Conservation (phyloP, 176 grass and related monocot species). For the Saccharum officinarum region DNA sequence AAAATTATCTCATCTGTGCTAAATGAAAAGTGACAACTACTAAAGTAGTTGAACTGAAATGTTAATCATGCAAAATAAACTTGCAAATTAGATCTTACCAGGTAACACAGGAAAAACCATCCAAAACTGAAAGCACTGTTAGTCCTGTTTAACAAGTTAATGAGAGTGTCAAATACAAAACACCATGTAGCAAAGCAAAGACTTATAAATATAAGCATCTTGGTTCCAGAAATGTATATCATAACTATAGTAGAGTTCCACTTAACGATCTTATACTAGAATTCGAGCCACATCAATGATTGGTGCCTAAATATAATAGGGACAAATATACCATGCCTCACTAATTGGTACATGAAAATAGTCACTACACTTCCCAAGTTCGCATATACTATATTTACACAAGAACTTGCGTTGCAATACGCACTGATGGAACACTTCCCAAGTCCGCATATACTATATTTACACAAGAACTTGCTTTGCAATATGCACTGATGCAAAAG, state of each 20-base stretch:
- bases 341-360: conserved; percentile 11
- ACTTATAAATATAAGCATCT: neutral
- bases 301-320: neutral
- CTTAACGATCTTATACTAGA: neutral
- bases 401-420: neutral
- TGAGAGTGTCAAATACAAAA: conserved; percentile 13
- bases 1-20: neutral
- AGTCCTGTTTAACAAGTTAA: conserved; percentile 60
- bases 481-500: neutral
- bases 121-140: conserved; percentile 87
- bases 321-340: neutral
- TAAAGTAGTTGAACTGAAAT: conserved; percentile 1
- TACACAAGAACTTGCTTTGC: neutral
- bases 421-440: neutral
- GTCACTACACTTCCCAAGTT: neutral
- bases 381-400: neutral
- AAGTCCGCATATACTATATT: neutral
- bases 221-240: conserved; percentile 3
- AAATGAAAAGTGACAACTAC: neutral
- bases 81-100: conserved; percentile 52
- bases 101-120: conserved; percentile 80
- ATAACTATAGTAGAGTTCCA: neutral
- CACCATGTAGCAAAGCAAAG: neutral
- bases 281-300: neutral
- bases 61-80: neutral